Evolutionary conservation across 2,329 filamentous ascomycete genomes (phyloP).

Genomic region (Diaporthe sp.): DNA sequence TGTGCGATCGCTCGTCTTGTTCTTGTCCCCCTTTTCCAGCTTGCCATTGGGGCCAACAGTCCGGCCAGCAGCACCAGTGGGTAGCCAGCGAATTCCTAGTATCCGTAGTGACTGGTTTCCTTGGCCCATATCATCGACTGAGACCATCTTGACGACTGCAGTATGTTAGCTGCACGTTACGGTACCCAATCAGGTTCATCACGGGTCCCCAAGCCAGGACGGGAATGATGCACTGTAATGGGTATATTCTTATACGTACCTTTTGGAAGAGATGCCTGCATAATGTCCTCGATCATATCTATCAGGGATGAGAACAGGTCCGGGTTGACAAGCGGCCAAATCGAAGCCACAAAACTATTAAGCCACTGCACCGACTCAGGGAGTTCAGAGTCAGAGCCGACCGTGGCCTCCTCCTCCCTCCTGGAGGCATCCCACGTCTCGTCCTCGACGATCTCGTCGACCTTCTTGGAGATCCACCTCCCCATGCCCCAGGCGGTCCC

Average conservation of each 20-base stretch:
- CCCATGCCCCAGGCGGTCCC: conserved; percentile 57
- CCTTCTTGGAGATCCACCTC: conserved; percentile 73
- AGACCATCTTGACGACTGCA: conserved; percentile 76
- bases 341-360: conserved; percentile 75
- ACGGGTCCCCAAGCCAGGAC: no score
- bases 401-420: conserved; percentile 61
- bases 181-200: no score
- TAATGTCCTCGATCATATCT: conserved; percentile 82
- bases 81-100: conserved; percentile 79
- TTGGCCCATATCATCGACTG: conserved; percentile 81
- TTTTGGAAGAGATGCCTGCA: conserved; percentile 81
- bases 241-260: no score
- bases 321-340: conserved; percentile 83
- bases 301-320: conserved; percentile 78
- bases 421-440: conserved; percentile 78
- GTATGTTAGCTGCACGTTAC: no score
- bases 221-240: no score
- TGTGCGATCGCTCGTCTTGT: conserved; percentile 59
- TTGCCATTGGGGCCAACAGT: conserved; percentile 72
- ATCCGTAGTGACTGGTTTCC: conserved; percentile 80
- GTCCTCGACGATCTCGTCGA: conserved; percentile 74
- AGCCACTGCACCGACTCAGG: conserved; percentile 80
- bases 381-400: conserved; percentile 59
- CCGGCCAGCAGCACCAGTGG: conserved; percentile 76
- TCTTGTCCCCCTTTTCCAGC: conserved; percentile 59